These are phyloP conservation scores for Tulasnella sp. DNA, from an alignment of 768 basidiomycete genomes.

Conservation along the genomic window DNA sequence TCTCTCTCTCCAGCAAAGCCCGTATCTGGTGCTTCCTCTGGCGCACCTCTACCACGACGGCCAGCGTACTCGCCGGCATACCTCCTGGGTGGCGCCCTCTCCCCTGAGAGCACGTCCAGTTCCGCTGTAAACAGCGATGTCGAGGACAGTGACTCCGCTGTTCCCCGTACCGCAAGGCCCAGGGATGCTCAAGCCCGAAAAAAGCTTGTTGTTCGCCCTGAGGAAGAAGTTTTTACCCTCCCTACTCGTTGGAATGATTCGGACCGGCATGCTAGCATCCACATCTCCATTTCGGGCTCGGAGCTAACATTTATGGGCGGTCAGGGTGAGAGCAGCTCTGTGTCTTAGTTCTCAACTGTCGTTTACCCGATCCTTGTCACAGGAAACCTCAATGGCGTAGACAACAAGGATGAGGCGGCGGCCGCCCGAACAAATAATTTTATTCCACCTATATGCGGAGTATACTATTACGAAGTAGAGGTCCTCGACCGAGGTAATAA, in stretches of 20 bases:
- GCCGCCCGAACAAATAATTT: constrained; percentile 75
- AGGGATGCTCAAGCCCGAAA: neutral
- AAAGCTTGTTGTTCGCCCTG: constrained; percentile 17
- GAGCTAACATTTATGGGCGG: constrained; percentile 70
- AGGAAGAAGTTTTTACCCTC: constrained; percentile 52
- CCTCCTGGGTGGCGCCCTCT: neutral
- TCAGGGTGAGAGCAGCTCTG: constrained; percentile 40
- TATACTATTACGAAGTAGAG: constrained; percentile 94
- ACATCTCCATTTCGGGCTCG: constrained; percentile 68
- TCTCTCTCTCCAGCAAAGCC: neutral
- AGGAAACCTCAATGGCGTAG: constrained; percentile 52
- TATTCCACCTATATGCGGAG: constrained; percentile 83
- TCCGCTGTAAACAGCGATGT: constrained; percentile 30
- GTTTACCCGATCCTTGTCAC: constrained; percentile 23
- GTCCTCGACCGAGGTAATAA: constrained; percentile 78
- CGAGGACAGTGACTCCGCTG: constrained; percentile 19
- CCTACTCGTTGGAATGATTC: constrained; percentile 82
- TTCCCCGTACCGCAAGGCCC: constrained; percentile 6
- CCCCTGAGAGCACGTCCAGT: constrained; percentile 1
- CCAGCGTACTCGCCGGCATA: neutral
- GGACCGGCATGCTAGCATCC: constrained; percentile 60
- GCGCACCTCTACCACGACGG: neutral
- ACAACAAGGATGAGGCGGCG: constrained; percentile 75
- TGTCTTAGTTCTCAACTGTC: neutral
- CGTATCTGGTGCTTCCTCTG: neutral